These are phyloP conservation scores for Kluyveromyces dobzhanskii DNA, from an alignment of 805 yeast genomes.

Conservation along the genomic window DNA sequence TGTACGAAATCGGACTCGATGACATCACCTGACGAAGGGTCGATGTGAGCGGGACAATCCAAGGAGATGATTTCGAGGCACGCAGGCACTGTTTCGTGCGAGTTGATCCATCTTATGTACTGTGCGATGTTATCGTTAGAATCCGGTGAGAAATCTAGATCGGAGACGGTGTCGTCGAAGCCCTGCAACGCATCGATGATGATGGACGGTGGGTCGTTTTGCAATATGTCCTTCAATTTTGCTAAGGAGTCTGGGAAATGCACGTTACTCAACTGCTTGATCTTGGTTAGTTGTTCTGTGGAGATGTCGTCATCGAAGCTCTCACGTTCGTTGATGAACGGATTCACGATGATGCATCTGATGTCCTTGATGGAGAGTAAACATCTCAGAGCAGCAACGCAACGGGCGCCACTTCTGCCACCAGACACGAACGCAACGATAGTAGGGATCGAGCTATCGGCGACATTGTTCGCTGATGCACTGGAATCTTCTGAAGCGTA, in stretches of 20 bases:
- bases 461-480: background rate
- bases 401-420: constrained; percentile 3
- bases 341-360: constrained; percentile 2
- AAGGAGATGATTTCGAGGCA: constrained; percentile 1
- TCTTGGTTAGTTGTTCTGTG: constrained; percentile 43
- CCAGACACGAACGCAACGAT: constrained; percentile 4
- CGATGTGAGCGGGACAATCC: constrained; percentile 5
- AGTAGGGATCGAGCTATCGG: background rate
- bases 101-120: constrained; percentile 52
- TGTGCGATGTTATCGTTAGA: constrained; percentile 19
- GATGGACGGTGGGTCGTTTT: constrained; percentile 57
- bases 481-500: background rate
- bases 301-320: constrained; percentile 21
- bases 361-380: constrained; percentile 1
- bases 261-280: constrained; percentile 29
- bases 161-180: constrained; percentile 59
- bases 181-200: constrained; percentile 83
- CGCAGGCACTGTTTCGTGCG: background rate
- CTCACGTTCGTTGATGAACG: constrained; percentile 3
- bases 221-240: constrained; percentile 28
- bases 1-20: constrained; percentile 2
- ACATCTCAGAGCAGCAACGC: constrained; percentile 3
- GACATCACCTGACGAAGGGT: constrained; percentile 4
- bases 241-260: constrained; percentile 20
- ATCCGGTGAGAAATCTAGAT: constrained; percentile 29